phyloP scores from a whole-genome alignment of 306 rosid genomes.

The Acacia confusa region DNA sequence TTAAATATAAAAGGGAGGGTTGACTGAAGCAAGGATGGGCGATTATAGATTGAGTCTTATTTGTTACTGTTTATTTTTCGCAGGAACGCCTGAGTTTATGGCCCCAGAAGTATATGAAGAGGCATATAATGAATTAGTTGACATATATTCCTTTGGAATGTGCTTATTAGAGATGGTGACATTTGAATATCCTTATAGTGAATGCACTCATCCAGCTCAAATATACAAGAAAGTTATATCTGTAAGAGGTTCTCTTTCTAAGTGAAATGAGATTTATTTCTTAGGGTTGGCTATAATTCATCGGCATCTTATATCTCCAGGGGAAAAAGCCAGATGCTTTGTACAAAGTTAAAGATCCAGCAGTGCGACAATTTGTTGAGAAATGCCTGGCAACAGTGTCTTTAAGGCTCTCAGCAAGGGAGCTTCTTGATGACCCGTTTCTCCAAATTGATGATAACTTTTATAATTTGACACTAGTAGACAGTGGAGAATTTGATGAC shows the following conservation, averaged over 20 bases:
- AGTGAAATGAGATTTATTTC: conserved; percentile 2
- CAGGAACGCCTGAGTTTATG: conserved; percentile 99
- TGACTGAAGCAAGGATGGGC: neutral
- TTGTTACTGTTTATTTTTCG: conserved; percentile 22
- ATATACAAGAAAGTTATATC: conserved; percentile 94
- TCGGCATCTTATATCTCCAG: conserved; percentile 48
- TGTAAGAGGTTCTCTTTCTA: conserved; percentile 56
- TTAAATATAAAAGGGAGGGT: neutral
- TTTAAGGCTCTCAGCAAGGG: conserved; percentile 77
- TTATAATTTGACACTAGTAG: conserved; percentile 45
- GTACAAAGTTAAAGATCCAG: conserved; percentile 86
- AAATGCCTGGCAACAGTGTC: conserved; percentile 91
- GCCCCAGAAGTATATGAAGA: conserved; percentile 98
- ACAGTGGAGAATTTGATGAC: conserved; percentile 47
- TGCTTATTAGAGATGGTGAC: conserved; percentile 96
- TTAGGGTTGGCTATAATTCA: conserved; percentile 33
- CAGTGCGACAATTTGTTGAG: conserved; percentile 81
- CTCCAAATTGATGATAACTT: conserved; percentile 58
- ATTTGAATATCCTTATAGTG: conserved; percentile 94
- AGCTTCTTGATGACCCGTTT: conserved; percentile 85
- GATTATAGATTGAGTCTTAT: conserved; percentile 28
- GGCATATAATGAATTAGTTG: conserved; percentile 92
- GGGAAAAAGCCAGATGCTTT: conserved; percentile 89
- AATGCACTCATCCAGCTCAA: conserved; percentile 94
- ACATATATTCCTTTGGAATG: conserved; percentile 98